phyloP scores from a whole-genome alignment of 192 early-diverging fungal genomes.

The Rhizophlyctis rosea region DNA sequence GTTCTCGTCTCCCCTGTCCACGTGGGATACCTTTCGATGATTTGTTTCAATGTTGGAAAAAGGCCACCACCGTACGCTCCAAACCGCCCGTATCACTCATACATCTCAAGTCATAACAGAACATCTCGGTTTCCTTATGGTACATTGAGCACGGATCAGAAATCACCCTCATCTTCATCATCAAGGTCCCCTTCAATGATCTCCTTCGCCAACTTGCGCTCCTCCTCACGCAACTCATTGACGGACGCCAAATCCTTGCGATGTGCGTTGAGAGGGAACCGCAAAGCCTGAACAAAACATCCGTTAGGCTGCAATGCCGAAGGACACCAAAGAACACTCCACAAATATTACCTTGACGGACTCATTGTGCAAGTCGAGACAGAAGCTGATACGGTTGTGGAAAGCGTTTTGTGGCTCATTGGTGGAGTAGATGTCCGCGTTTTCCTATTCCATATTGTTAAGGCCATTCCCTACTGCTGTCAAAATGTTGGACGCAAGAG shows the following conservation, averaged over 20 bases:
- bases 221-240: conserved; percentile 78
- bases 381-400: conserved; percentile 91
- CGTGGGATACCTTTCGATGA: too few relatives aligned
- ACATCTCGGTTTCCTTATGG: too few relatives aligned
- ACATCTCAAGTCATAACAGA: too few relatives aligned
- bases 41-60: too few relatives aligned
- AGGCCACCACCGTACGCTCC: too few relatives aligned
- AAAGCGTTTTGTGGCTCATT: conserved; percentile 95
- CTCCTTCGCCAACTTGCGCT: conserved; percentile 88
- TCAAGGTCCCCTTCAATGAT: conserved; percentile 84
- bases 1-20: too few relatives aligned
- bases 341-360: conserved; percentile 70
- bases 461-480: too few relatives aligned
- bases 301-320: background rate
- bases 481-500: too few relatives aligned
- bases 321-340: background rate
- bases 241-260: conserved; percentile 79
- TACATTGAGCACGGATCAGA: too few relatives aligned
- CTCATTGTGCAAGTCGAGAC: conserved; percentile 95
- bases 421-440: conserved; percentile 92
- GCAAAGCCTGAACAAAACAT: conserved; percentile 68
- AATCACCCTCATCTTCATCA: conserved; percentile 68
- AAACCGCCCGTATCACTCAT: too few relatives aligned
- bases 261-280: conserved; percentile 86
- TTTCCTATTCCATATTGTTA: conserved; percentile 52